phyloP scores from a whole-genome alignment of 2,329 filamentous ascomycete genomes.

The Pseudonectria foliicola region DNA sequence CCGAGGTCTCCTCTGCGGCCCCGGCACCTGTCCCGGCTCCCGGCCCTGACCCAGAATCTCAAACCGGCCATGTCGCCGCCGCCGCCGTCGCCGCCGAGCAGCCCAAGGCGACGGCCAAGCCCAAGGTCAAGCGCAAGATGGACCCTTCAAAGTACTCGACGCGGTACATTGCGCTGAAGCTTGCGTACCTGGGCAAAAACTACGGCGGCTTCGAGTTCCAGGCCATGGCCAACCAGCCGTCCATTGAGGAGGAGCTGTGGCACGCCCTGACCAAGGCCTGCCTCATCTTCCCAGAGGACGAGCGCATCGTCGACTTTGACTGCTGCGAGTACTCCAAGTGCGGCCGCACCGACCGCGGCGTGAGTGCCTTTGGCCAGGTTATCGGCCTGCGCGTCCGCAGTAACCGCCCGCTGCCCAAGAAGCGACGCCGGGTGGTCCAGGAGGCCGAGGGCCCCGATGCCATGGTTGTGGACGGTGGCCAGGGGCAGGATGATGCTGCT shows the following conservation, averaged over 20 bases:
- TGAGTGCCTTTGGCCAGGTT: conserved; percentile 96
- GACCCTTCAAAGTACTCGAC: conserved; percentile 78
- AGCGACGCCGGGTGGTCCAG: conserved; percentile 13
- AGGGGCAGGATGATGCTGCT: background rate
- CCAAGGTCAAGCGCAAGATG: conserved; percentile 49
- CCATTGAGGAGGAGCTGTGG: conserved; percentile 91
- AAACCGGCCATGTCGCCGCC: conserved; percentile 1
- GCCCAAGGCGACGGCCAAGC: conserved; percentile 26
- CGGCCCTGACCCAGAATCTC: conserved; percentile 1
- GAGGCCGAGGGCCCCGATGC: conserved; percentile 20
- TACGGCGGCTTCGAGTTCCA: conserved; percentile 95
- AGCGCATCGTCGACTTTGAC: conserved; percentile 65
- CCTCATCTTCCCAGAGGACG: conserved; percentile 66
- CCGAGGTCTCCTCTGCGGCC: conserved; percentile 13
- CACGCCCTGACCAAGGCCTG: conserved; percentile 77
- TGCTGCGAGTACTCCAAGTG: conserved; percentile 91
- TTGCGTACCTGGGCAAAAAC: conserved; percentile 83
- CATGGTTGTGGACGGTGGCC: conserved; percentile 12
- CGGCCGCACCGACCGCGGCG: conserved; percentile 84
- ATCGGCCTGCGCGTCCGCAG: conserved; percentile 78
- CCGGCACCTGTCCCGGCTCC: conserved; percentile 2
- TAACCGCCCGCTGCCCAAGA: conserved; percentile 52
- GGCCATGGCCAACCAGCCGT: conserved; percentile 62
- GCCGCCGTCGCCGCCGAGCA: conserved; percentile 10
- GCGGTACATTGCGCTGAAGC: conserved; percentile 80